phyloP scores from a whole-genome alignment of 2,329 filamentous ascomycete genomes.

The Fusarium pininemorale region DNA sequence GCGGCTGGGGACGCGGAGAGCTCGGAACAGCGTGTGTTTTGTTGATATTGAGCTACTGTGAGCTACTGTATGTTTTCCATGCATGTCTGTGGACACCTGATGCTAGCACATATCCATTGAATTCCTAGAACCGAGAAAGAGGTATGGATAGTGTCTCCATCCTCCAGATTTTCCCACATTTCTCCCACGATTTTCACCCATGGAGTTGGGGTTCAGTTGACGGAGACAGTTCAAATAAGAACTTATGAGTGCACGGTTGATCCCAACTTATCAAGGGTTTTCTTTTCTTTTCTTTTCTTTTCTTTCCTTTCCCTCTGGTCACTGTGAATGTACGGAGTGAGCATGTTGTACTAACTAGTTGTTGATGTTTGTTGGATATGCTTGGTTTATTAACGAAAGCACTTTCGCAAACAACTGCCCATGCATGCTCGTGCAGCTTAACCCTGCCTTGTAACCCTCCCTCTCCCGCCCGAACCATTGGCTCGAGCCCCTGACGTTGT shows the following conservation, averaged over 20 bases:
- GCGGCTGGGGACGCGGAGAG: conserved; percentile 32
- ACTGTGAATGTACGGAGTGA: neutral
- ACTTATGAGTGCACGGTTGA: neutral
- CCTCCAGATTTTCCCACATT: conserved; percentile 22
- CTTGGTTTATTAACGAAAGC: neutral
- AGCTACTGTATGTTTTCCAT: conserved; percentile 20
- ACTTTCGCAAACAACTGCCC: neutral
- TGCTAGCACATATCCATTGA: neutral
- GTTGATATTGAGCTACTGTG: conserved; percentile 14
- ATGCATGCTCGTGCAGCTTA: conserved; percentile 13
- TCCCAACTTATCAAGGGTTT: neutral
- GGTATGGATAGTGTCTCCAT: neutral
- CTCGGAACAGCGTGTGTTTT: conserved; percentile 17
- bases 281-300: neutral
- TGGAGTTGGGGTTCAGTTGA: neutral
- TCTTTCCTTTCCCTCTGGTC: neutral
- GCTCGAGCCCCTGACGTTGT: conserved; percentile 36
- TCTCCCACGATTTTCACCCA: conserved; percentile 5
- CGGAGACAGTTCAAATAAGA: conserved; percentile 3
- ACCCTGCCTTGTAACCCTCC: conserved; percentile 2
- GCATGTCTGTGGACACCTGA: conserved; percentile 32
- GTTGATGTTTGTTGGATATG: neutral
- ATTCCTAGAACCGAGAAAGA: conserved; percentile 9
- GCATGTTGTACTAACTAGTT: neutral
- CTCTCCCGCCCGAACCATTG: conserved; percentile 37